A percentile compares a stretch with the other conserved stretches of the same genome.
Evolutionary conservation across 148 eudicot genomes (phyloP).

Genomic region (Limonium bicolor): DNA sequence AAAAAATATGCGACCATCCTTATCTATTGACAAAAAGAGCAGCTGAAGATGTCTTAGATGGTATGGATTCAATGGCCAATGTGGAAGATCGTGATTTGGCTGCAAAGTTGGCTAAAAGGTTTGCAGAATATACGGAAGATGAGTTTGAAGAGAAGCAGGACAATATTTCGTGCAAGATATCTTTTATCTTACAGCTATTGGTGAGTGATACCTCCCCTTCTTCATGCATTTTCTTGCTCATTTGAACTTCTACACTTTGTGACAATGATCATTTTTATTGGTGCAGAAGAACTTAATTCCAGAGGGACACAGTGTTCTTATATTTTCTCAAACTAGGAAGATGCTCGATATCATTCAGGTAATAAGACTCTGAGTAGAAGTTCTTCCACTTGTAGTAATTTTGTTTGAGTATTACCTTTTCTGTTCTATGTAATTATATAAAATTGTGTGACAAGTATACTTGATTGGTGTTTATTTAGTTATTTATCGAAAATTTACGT

Average conservation of each 20-base stretch:
- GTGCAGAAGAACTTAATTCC: constrained; percentile 62
- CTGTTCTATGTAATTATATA: no score
- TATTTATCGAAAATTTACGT: no score
- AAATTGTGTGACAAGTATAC: no score
- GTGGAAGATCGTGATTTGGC: constrained; percentile 65
- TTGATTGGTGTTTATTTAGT: no score
- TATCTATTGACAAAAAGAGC: constrained; percentile 90
- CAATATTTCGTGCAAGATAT: constrained; percentile 80
- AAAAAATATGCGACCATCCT: constrained; percentile 98
- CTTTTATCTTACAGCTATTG: constrained; percentile 70
- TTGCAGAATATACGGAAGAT: constrained; percentile 52
- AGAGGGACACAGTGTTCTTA: constrained; percentile 77
- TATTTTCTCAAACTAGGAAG: constrained; percentile 96
- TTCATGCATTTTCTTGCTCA: constrained; percentile 5
- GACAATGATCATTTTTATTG: not conserved
- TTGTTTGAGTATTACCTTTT: no score
- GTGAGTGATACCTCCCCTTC: constrained; percentile 22
- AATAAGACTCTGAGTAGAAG: not conserved
- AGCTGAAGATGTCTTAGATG: constrained; percentile 91
- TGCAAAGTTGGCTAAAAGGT: constrained; percentile 79
- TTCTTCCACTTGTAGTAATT: no score
- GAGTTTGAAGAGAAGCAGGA: constrained; percentile 46
- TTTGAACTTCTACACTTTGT: no score
- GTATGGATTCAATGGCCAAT: constrained; percentile 68
- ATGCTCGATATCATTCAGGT: constrained; percentile 95